Base-by-base conservation (phyloP, 2,329 filamentous ascomycete species). In the Fusarium stilboides region DNA sequence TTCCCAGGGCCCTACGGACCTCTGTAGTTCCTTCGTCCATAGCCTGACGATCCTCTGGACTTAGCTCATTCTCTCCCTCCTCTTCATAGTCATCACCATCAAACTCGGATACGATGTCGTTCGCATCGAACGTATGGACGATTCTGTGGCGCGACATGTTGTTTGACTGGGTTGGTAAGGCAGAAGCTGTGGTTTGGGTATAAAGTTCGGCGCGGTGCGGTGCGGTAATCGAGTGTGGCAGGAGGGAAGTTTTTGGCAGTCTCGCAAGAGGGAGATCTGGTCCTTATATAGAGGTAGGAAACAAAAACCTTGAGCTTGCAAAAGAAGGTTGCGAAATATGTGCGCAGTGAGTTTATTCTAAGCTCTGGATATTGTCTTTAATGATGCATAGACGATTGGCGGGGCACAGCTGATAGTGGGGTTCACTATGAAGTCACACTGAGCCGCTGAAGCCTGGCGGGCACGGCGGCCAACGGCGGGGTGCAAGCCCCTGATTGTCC, bases 11-110 rank as follows among this genome's bases (percentile, higher is more conserved):
- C 65, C 84, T 84, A 61, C 88, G 86, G 36, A 97, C 91, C 68
- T 90, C 85, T 39, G 85, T 83, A 1, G 91, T 93, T 51, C 90
- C 91, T 39, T 87, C 79, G 39, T 86, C 85, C 86, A 97, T 87
- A 14, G 80, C 77, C 10, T 75, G 78, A 40, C 78, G 79, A 65
- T 87, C 85, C 68, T 87, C 85, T 2, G 80, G 75, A 53, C 81
- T 85, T 43, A 86, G 76, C 69, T 85, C 77, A 62, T 83, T 82
- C 17, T 83, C 82, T 8, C 81, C 80, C 34, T 83, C 82, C 45
- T 83, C 80, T 17, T 80, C 84, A 15, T 81, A 82, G 8, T 83
- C 82, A 39, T 83, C 80, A 3, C 75, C 80, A 22, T 87, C 85
- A 57, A 81, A 87, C 63, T 87, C 83, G 58, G 86, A 81, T 56